Evolutionary conservation across 192 early-diverging fungal genomes (phyloP), one percentile per base, ranked within the genome.

Genomic region (Gigaspora rosea): DNA sequence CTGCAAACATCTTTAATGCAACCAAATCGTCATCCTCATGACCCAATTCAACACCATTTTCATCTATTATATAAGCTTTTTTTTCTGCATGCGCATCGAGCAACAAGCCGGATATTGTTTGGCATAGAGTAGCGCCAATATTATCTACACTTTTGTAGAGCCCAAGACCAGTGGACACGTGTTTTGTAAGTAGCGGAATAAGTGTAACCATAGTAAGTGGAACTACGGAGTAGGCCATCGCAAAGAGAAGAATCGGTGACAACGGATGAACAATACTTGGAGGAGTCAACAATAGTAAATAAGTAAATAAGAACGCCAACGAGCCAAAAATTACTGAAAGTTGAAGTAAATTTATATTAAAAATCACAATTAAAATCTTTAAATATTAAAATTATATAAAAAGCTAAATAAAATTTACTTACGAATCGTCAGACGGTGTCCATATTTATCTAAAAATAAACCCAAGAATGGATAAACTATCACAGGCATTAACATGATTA

Each of bases 381-480:
- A n/a, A n/a, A n/a, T n/a, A n/a, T n/a, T n/a, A n/a, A 4, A 54
- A 16, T 54, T 56, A 77, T 62, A 32, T 22, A 51, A 57, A 78
- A 71, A 18, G 8, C 20, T 22, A 63, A n/a, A 18, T 32, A 46
- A 18, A 51, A n/a, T 35, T 18, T 20, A 46, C 82, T 79, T 71
- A 84, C 82, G 78, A 52, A 89, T 52, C 81, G 73, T 83, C 0
- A 88, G 87, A 52, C 92, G 85, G 71, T 87, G 81, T 8, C 93
- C 93, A 71, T 80, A 84, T 66, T 84, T 79, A 80, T 94, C 91
- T 56, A 94, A 84, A 75, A 90, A 89, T 58, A 88, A 78, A 9
- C 93, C 93, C 27, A 94, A 78, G 75, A 92, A 88, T 3, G 93
- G 93, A 69, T 91, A 90, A 69, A 91, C 59, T 47, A 91, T 78